Conservation (phyloP, 306 rosid species). For the Gleditsia sinensis region DNA sequence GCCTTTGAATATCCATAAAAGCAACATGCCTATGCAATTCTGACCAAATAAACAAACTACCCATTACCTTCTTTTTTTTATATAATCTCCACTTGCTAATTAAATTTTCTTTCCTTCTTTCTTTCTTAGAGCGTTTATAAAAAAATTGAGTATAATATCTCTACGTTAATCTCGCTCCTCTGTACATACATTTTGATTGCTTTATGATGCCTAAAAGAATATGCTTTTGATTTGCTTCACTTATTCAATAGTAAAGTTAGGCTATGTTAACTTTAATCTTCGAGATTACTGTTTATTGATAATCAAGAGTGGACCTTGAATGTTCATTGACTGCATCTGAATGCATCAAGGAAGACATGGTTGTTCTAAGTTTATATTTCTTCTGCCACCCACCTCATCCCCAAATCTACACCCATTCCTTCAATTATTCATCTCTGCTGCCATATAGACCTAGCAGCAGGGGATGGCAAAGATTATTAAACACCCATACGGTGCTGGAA, state of each 20-base stretch:
- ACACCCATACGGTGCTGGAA: too few species aligned
- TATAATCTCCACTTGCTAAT: background rate
- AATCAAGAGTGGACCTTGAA: background rate
- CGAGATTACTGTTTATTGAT: background rate
- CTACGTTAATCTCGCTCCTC: background rate
- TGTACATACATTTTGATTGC: background rate
- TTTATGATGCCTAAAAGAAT: background rate
- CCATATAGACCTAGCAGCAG: too few species aligned
- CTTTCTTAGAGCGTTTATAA: background rate
- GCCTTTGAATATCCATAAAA: background rate
- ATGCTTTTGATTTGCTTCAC: background rate
- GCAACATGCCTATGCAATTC: background rate
- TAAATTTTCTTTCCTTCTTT: background rate
- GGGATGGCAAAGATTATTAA: too few species aligned
- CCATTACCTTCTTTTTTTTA: background rate
- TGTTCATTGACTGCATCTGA: background rate
- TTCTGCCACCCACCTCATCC: constrained; percentile 9
- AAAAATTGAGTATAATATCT: background rate
- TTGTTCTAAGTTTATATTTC: background rate
- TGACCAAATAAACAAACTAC: background rate
- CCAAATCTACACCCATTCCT: constrained; percentile 39
- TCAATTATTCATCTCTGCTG: background rate
- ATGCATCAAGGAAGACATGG: background rate
- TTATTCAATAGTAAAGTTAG: background rate
- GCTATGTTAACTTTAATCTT: background rate